These are phyloP conservation scores for Sphagnurus paluster DNA, from an alignment of 1,284 basidiomycete species.

Conservation along the genomic window DNA sequence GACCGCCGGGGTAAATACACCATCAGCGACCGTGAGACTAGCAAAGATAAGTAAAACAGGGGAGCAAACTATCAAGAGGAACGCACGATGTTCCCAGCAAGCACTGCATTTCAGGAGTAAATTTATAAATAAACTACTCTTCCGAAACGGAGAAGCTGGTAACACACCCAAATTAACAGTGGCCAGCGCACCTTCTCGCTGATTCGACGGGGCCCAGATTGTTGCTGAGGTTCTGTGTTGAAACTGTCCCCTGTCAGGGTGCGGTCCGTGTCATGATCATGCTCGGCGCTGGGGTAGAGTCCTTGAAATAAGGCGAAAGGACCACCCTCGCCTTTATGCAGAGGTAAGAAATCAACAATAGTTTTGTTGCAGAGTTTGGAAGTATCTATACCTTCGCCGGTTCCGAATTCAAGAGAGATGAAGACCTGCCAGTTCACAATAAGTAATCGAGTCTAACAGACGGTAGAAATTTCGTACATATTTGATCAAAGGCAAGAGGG, in stretches of 20 bases:
- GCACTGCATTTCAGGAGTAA: conserved; percentile 28
- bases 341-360: neutral
- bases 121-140: conserved; percentile 12
- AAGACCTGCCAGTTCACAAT: conserved; percentile 39
- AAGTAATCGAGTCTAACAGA: neutral
- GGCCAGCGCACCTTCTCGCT: conserved; percentile 44
- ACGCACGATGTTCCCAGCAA: conserved; percentile 42
- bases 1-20: conserved; percentile 64
- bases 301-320: conserved; percentile 66
- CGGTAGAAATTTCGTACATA: conserved; percentile 45
- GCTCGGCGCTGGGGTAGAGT: conserved; percentile 50
- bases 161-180: conserved; percentile 52
- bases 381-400: conserved; percentile 43
- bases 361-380: neutral
- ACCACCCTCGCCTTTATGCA: conserved; percentile 56
- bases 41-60: neutral
- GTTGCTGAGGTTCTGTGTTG: neutral
- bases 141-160: neutral
- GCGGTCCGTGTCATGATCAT: conserved; percentile 48
- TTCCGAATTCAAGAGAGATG: conserved; percentile 60
- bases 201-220: conserved; percentile 21
- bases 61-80: neutral
- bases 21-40: conserved; percentile 62
- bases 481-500: conserved; percentile 64
- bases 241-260: conserved; percentile 50